Evolutionary conservation across 192 early-diverging fungal species (phyloP).

Genomic region (Irineochytrium annulatum): DNA sequence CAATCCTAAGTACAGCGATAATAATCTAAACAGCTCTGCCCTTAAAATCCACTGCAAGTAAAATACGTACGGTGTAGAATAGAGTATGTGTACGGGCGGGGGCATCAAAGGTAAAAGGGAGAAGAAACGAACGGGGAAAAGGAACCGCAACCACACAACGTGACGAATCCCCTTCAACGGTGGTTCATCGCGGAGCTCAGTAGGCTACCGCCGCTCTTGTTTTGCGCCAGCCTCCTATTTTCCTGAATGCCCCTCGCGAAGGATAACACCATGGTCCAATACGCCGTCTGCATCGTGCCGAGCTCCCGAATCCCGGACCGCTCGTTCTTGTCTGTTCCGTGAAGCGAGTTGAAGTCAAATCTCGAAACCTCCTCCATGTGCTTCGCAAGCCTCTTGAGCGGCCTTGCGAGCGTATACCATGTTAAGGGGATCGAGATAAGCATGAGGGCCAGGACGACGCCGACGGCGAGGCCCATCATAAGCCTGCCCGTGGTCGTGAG

Average conservation of each 20-base stretch:
- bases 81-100: no score
- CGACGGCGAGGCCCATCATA: not conserved
- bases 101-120: no score
- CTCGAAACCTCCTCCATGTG: conserved; percentile 4
- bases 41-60: no score
- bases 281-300: not conserved
- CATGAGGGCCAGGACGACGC: not conserved
- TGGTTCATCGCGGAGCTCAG: no score
- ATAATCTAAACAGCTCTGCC: no score
- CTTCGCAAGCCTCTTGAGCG: not conserved
- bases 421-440: not conserved
- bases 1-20: no score
- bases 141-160: no score
- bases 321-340: not conserved
- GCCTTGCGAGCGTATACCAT: not conserved
- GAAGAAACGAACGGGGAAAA: no score
- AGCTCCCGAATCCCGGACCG: not conserved
- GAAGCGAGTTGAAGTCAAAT: not conserved
- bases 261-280: not conserved
- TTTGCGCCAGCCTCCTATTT: not conserved
- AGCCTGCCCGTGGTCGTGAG: not conserved
- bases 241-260: not conserved
- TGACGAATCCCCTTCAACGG: no score
- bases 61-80: no score
- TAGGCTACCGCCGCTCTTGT: no score